phyloP scores from a whole-genome alignment of 768 basidiomycete species.

The Cystoderma amianthinum region DNA sequence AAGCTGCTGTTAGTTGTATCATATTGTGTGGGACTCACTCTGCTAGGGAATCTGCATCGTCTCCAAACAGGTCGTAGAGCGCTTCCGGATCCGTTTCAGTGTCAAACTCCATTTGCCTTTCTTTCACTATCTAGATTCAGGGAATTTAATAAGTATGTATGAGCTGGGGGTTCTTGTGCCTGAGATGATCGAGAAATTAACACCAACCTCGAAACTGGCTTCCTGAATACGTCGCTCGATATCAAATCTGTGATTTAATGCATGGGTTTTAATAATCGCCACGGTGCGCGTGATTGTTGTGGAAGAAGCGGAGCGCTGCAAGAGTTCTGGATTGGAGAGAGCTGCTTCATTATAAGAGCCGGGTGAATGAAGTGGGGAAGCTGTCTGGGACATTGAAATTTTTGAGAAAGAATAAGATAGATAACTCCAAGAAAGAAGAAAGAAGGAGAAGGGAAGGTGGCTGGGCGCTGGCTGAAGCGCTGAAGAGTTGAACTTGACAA shows the following conservation, averaged over 20 bases:
- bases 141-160: too few species aligned
- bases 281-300: constrained; percentile 53
- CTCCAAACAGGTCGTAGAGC: constrained; percentile 73
- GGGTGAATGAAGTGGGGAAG: too few species aligned
- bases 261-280: constrained; percentile 81
- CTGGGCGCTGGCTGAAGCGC: too few species aligned
- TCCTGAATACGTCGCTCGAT: constrained; percentile 77
- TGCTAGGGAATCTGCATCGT: constrained; percentile 64
- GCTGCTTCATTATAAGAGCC: too few species aligned
- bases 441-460: too few species aligned
- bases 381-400: too few species aligned
- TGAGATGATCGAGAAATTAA: constrained; percentile 1
- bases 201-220: constrained; percentile 73
- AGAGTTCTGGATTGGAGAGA: too few species aligned
- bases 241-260: constrained; percentile 65
- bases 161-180: constrained; percentile 6
- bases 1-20: too few species aligned
- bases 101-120: constrained; percentile 86
- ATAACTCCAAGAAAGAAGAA: too few species aligned
- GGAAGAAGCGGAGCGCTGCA: too few species aligned
- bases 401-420: too few species aligned
- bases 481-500: too few species aligned
- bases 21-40: constrained; percentile 48
- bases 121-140: constrained; percentile 66
- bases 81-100: constrained; percentile 76